phyloP scores from a whole-genome alignment of 1,284 basidiomycete genomes.

The Puccinia polysora region DNA sequence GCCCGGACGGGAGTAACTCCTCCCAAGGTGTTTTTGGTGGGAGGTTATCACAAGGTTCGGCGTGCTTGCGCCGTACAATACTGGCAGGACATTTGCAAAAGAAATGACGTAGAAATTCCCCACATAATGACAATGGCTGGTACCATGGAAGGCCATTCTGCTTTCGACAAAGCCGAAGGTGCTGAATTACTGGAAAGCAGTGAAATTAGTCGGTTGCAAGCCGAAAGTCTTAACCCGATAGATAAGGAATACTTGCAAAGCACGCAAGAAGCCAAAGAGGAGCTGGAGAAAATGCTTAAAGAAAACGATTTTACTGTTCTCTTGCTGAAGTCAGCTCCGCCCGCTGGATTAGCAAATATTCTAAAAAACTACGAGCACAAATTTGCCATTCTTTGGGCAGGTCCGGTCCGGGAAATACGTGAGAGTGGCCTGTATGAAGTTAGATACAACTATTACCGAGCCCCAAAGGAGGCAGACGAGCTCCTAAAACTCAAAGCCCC shows the following conservation, averaged over 20 bases:
- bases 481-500: not conserved
- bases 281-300: not conserved
- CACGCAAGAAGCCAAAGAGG: not conserved
- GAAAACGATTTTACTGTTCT: conserved; percentile 17
- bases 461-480: not conserved
- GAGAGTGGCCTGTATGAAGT: not conserved
- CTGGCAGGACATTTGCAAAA: not conserved
- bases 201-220: not conserved
- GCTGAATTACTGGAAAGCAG: not conserved
- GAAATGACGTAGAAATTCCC: not conserved
- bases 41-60: conserved; percentile 5
- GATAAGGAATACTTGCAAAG: not conserved
- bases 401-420: not conserved
- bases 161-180: conserved; percentile 2
- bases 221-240: not conserved
- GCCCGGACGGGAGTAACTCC: not conserved
- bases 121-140: not conserved
- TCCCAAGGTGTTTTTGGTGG: not conserved
- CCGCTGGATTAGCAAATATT: conserved; percentile 1
- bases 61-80: not conserved
- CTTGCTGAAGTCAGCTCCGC: conserved; percentile 11
- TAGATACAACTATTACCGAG: conserved; percentile 4
- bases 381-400: conserved; percentile 16
- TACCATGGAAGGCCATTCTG: not conserved
- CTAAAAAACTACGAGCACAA: conserved; percentile 11